Percentiles rank a stretch among this genome's conserved stretches.
phyloP scores from a whole-genome alignment of 2,329 filamentous ascomycete genomes.

The Diplodia sapinea region DNA sequence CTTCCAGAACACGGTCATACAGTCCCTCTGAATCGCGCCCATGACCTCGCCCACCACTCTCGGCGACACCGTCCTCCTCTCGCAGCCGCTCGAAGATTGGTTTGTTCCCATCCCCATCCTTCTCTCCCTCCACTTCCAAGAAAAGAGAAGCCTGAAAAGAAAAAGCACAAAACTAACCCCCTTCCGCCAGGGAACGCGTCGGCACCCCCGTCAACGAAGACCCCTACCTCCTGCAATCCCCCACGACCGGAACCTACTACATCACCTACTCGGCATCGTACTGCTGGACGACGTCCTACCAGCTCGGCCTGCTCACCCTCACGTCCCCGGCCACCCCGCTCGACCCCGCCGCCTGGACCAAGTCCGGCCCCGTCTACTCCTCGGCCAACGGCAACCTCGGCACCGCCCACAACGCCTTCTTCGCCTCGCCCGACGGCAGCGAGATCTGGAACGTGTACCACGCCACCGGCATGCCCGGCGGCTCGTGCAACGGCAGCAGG shows the following conservation, averaged over 20 bases:
- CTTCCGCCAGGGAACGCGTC: slow-evolving; percentile 48
- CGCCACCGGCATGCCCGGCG: slow-evolving; percentile 56
- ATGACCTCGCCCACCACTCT: slow-evolving; percentile 52
- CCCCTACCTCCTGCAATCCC: slow-evolving; percentile 59
- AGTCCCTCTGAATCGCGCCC: slow-evolving; percentile 52
- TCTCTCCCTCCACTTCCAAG: too few species aligned
- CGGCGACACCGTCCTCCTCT: slow-evolving; percentile 57
- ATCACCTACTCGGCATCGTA: slow-evolving; percentile 62
- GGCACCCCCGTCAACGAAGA: slow-evolving; percentile 62
- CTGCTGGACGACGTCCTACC: slow-evolving; percentile 63
- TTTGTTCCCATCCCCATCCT: neutral
- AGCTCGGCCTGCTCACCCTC: slow-evolving; percentile 61
- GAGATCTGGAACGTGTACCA: slow-evolving; percentile 65
- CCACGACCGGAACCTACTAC: slow-evolving; percentile 55
- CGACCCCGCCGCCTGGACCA: slow-evolving; percentile 56
- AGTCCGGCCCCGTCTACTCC: slow-evolving; percentile 59
- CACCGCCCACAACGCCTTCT: slow-evolving; percentile 64
- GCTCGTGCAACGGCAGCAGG: slow-evolving; percentile 60
- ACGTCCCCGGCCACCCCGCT: slow-evolving; percentile 57
- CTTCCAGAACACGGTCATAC: slow-evolving; percentile 51
- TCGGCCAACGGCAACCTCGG: slow-evolving; percentile 64
- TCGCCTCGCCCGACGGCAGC: slow-evolving; percentile 60
- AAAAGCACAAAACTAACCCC: neutral
- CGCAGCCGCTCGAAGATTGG: slow-evolving; percentile 58
- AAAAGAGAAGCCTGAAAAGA: too few species aligned